Percentiles rank a stretch among this genome's conserved stretches.
Evolutionary conservation across 23 red algal genomes (phyloP).

Genomic region (Pyropia yezoensis): DNA sequence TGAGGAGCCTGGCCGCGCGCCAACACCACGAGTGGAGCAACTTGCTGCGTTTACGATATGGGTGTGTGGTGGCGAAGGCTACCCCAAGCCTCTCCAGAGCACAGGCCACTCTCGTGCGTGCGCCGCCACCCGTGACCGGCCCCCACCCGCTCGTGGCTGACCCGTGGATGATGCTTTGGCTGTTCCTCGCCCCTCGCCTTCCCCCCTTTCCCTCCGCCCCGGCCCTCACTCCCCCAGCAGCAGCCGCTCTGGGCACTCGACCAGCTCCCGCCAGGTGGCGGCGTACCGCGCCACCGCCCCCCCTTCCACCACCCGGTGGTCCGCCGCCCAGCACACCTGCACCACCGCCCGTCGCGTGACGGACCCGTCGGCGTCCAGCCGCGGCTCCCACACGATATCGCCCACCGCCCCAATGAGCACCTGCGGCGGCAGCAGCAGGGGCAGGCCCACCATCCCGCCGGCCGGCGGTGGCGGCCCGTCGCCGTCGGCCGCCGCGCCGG

Average conservation of each 20-base stretch:
- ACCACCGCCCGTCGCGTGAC: background rate
- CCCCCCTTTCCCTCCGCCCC: background rate
- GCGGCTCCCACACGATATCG: slow-evolving; percentile 9
- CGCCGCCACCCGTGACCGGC: too few relatives aligned
- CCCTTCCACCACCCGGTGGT: slow-evolving; percentile 59
- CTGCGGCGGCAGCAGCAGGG: slow-evolving; percentile 41
- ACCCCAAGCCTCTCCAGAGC: too few relatives aligned
- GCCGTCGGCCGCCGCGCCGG: too few relatives aligned
- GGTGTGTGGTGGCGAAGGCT: too few relatives aligned
- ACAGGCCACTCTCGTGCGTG: too few relatives aligned
- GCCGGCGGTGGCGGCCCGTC: too few relatives aligned
- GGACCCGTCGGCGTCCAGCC: background rate
- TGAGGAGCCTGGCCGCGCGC: too few relatives aligned
- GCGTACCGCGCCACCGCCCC: slow-evolving; percentile 52
- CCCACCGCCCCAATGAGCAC: slow-evolving; percentile 49
- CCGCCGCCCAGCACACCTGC: slow-evolving; percentile 31
- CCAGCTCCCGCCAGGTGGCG: slow-evolving; percentile 16
- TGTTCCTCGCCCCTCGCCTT: too few relatives aligned
- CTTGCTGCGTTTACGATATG: too few relatives aligned
- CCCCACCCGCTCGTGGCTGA: too few relatives aligned
- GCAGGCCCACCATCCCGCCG: slow-evolving; percentile 6
- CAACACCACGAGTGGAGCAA: too few relatives aligned
- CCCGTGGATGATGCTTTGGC: too few relatives aligned
- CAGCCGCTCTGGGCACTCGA: slow-evolving; percentile 37
- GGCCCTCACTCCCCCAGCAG: slow-evolving; percentile 16